Percentiles rank a stretch among this genome's conserved stretches.
Conservation (phyloP, 352 stramenopile species). For the Globisporangium viniferum region DNA sequence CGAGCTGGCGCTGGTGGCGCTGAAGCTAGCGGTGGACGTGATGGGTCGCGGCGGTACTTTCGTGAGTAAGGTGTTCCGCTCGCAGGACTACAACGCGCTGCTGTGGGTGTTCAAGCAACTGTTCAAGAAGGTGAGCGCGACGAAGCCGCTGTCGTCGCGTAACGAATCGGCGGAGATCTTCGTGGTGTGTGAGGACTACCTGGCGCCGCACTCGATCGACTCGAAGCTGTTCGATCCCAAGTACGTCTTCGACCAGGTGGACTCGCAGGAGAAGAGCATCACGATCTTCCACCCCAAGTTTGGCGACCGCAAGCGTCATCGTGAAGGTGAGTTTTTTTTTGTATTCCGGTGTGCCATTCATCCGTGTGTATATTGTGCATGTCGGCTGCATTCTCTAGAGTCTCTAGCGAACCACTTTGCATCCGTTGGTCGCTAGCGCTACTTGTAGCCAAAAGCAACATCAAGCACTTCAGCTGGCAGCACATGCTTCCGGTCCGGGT, state of each 20-base stretch:
- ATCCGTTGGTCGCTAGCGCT: slow-evolving; percentile 81
- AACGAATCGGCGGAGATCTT: slow-evolving; percentile 99
- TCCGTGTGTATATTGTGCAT: slow-evolving; percentile 26
- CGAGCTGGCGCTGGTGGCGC: slow-evolving; percentile 94
- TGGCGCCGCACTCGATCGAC: slow-evolving; percentile 97
- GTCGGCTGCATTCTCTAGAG: slow-evolving; percentile 89
- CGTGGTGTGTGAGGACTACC: slow-evolving; percentile 96
- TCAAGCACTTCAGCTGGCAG: slow-evolving; percentile 71
- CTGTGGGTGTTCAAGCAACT: slow-evolving; percentile 99
- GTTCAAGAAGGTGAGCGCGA: slow-evolving; percentile 96
- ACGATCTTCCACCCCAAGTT: slow-evolving; percentile 99
- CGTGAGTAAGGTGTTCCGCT: slow-evolving; percentile 97
- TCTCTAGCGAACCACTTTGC: slow-evolving; percentile 71
- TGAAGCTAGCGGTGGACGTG: slow-evolving; percentile 97
- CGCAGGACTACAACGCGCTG: slow-evolving; percentile 97
- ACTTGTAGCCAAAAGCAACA: slow-evolving; percentile 89
- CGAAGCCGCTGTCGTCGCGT: slow-evolving; percentile 97
- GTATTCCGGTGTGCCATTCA: slow-evolving; percentile 11
- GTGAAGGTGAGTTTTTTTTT: slow-evolving; percentile 73
- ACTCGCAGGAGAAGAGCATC: slow-evolving; percentile 84
- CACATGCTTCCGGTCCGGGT: slow-evolving; percentile 32
- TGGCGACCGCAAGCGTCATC: slow-evolving; percentile 91
- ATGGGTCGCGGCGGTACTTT: slow-evolving; percentile 93
- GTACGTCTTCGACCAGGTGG: slow-evolving; percentile 96
- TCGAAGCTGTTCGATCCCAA: slow-evolving; percentile 96